These are phyloP conservation scores for Penicillium sp. DNA, from an alignment of 2,329 filamentous ascomycete species.

Conservation along the genomic window DNA sequence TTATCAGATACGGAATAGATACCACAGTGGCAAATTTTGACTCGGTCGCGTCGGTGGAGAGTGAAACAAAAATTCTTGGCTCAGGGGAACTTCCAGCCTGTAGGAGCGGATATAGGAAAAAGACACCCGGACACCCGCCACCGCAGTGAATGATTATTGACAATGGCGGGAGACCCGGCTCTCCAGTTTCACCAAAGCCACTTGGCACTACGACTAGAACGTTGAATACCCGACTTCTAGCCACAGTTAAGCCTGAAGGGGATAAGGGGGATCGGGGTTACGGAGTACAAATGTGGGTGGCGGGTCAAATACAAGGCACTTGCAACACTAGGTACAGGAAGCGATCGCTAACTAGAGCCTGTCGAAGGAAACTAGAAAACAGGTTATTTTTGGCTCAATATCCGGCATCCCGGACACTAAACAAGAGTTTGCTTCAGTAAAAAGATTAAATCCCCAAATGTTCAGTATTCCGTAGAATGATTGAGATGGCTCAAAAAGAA, in stretches of 20 bases:
- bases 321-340: slow-evolving; percentile 20
- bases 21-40: slow-evolving; percentile 6
- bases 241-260: slow-evolving; percentile 15
- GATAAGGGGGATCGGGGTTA: slow-evolving; percentile 6
- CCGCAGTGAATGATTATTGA: no score
- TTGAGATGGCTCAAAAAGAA: not conserved
- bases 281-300: slow-evolving; percentile 2
- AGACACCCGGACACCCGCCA: not conserved
- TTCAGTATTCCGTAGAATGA: not conserved
- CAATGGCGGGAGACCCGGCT: not conserved
- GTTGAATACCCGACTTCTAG: slow-evolving; percentile 6
- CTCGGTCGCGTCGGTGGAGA: not conserved
- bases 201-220: not conserved
- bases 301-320: slow-evolving; percentile 17
- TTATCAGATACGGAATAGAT: no score
- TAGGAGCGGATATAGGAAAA: no score
- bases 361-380: slow-evolving; percentile 6
- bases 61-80: no score
- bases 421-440: no score
- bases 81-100: no score
- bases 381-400: slow-evolving; percentile 19
- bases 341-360: slow-evolving; percentile 18
- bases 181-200: not conserved
- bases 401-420: not conserved
- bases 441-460: no score